These are phyloP conservation scores for Plasmodium ovale DNA, from an alignment of 169 alveolate genomes.

Conservation along the genomic window DNA sequence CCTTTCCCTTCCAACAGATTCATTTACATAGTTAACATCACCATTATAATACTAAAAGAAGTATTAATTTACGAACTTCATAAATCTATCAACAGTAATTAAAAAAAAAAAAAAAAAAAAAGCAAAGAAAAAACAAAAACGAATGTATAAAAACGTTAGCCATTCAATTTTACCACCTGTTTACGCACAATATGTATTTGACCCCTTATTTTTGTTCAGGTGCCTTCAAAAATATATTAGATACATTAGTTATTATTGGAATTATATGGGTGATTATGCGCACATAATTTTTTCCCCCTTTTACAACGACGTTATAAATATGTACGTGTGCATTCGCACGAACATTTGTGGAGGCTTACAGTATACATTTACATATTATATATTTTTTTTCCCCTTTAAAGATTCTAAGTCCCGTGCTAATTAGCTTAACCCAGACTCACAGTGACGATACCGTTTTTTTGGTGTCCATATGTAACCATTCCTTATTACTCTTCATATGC, in stretches of 20 bases:
- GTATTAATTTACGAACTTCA: slow-evolving; percentile 49
- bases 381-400: slow-evolving; percentile 14
- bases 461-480: slow-evolving; percentile 45
- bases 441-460: slow-evolving; percentile 61
- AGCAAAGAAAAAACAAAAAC: not conserved
- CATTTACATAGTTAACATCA: slow-evolving; percentile 10
- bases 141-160: not conserved
- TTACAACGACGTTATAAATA: not conserved
- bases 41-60: slow-evolving; percentile 55
- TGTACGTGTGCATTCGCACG: not conserved
- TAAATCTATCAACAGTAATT: slow-evolving; percentile 40
- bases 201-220: slow-evolving; percentile 28
- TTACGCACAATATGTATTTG: not conserved
- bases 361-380: not conserved
- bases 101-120: slow-evolving; percentile 12
- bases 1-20: slow-evolving; percentile 4
- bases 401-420: slow-evolving; percentile 69
- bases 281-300: not conserved
- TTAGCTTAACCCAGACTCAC: slow-evolving; percentile 69
- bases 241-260: slow-evolving; percentile 56
- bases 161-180: not conserved
- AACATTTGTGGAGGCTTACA: too few species aligned
- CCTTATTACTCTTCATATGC: not conserved
- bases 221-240: slow-evolving; percentile 61
- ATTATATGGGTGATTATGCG: slow-evolving; percentile 60